These are phyloP conservation scores for Pistacia atlantica DNA, from an alignment of 345 rosid species.

Conservation along the genomic window DNA sequence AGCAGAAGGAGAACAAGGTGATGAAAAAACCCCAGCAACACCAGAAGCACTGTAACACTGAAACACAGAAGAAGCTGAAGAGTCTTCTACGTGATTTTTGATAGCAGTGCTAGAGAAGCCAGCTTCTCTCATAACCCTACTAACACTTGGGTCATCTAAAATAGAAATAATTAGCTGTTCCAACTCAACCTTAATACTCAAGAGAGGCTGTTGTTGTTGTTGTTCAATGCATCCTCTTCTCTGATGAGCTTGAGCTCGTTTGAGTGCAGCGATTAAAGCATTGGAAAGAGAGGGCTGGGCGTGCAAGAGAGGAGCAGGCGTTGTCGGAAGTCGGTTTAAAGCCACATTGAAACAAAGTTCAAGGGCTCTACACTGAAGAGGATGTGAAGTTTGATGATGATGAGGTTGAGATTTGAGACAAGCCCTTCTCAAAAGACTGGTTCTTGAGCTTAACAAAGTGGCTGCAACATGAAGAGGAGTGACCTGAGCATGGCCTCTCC, in stretches of 20 bases:
- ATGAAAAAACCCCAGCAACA: conserved; percentile 76
- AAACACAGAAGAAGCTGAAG: conserved; percentile 67
- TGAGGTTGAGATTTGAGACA: conserved; percentile 52
- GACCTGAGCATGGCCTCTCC: conserved; percentile 95
- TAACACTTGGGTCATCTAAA: conserved; percentile 83
- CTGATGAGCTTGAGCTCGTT: conserved; percentile 57
- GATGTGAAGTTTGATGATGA: conserved; percentile 36
- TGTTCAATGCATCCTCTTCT: conserved; percentile 53
- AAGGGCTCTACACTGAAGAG: conserved; percentile 57
- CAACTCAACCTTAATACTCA: conserved; percentile 69
- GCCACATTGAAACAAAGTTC: conserved; percentile 69
- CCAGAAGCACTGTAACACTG: conserved; percentile 51
- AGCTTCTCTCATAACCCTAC: conserved; percentile 94
- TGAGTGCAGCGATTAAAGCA: conserved; percentile 56
- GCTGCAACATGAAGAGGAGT: conserved; percentile 80
- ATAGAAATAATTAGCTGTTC: conserved; percentile 74
- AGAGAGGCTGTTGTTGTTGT: conserved; percentile 53
- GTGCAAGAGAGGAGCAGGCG: conserved; percentile 44
- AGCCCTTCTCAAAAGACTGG: conserved; percentile 49
- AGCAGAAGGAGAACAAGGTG: conserved; percentile 76
- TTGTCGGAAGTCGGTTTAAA: conserved; percentile 53
- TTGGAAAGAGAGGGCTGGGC: conserved; percentile 53
- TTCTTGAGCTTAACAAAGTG: conserved; percentile 45
- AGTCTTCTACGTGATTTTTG: conserved; percentile 71
- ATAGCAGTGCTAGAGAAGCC: conserved; percentile 84